Base-by-base conservation (phyloP, 306 rosid genomes). In the Begonia peltatifolia region DNA sequence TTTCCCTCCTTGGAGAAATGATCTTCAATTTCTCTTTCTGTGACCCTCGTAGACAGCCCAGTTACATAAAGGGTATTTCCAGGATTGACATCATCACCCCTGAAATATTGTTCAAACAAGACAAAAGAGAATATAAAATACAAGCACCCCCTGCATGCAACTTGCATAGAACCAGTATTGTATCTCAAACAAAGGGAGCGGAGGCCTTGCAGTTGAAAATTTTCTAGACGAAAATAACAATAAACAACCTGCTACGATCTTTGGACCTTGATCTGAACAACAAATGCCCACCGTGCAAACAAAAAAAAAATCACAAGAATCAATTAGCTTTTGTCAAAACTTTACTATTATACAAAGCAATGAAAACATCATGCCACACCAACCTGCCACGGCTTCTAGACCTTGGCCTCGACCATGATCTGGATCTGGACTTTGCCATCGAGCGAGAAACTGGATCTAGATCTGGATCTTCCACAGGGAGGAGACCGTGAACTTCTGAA, bases 1-100 rank as follows among this genome's bases (percentile, higher is more conserved):
- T 92, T 92, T 63, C 99, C 99, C 68, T 92, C 96, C 63, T 83
- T 92, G 11, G 93, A 68, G 63, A 92, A 92, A 67, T 92, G 99
- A 30, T 84, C 90, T 76, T 81, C 94, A 62, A 92, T 79, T 14
- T 79, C 88, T 67, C 90, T 86, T 67, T 92, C 84, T 23, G 96
- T 65, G 61, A 81, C 99, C 76, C 99, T 83, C 44, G 90, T 76
- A 52, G 96, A 86, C 42, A 92, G 74, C 38, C 99, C 99, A 50
- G 99, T 92, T 36, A 92, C 99, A 63, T 92, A 92, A 42, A 92
- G 96, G 11, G 99, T 77, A 75, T 60, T 74, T 56, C 99, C 99
- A 50, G 73, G 64, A 68, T 92, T 92, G n/a, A 43, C 49, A 47
- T 12, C 6, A 4, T 78, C 83, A 46, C 38, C 0, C 82, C 94